Percentiles rank a stretch among this genome's conserved stretches.
These are phyloP conservation scores for Trypanosoma cruzi DNA, from an alignment of 208 protist genomes.

Conservation along the genomic window DNA sequence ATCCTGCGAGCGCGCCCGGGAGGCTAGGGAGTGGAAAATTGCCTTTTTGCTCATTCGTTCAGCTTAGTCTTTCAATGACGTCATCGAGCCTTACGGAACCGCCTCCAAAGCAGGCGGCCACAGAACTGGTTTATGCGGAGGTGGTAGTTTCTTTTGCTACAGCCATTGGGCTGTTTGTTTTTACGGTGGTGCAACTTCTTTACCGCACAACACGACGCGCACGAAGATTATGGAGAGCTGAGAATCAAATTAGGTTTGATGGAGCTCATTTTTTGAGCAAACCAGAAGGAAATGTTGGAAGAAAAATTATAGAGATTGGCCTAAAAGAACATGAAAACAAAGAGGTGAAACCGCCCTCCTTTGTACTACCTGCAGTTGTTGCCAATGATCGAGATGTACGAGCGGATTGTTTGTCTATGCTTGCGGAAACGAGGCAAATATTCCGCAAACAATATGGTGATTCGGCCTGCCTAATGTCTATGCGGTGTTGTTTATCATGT, in stretches of 20 bases:
- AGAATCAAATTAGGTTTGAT: slow-evolving; percentile 77
- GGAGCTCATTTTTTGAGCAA: slow-evolving; percentile 73
- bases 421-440: slow-evolving; percentile 60
- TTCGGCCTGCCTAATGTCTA: slow-evolving; percentile 75
- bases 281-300: slow-evolving; percentile 33
- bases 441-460: slow-evolving; percentile 59
- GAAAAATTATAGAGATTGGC: slow-evolving; percentile 74
- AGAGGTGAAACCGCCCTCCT: slow-evolving; percentile 61
- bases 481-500: slow-evolving; percentile 85
- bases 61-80: no score
- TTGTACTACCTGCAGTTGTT: slow-evolving; percentile 69
- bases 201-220: slow-evolving; percentile 59
- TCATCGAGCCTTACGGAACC: no score
- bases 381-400: slow-evolving; percentile 62
- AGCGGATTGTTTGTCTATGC: slow-evolving; percentile 75
- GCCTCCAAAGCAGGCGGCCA: not conserved
- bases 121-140: slow-evolving; percentile 62
- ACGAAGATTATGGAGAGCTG: slow-evolving; percentile 48
- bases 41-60: no score
- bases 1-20: no score
- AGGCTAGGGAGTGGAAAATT: no score
- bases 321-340: slow-evolving; percentile 61
- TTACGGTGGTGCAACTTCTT: slow-evolving; percentile 60
- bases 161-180: slow-evolving; percentile 61
- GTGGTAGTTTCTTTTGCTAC: slow-evolving; percentile 77